Conservation (phyloP, 2,329 filamentous ascomycete species). For the Phyllosticta paracitricarpa region DNA sequence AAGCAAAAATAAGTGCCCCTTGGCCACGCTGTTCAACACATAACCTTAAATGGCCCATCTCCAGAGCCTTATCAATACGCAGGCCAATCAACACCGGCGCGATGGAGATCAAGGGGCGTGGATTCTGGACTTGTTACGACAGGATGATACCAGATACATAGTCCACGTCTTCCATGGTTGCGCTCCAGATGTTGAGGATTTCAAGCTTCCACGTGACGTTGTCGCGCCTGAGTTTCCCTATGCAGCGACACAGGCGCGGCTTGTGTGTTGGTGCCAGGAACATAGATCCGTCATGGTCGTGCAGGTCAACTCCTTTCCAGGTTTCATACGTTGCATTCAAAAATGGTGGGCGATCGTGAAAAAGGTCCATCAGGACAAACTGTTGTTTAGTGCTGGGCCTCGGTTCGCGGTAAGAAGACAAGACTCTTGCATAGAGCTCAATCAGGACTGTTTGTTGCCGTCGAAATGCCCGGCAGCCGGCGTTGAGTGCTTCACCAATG, state of each 20-base stretch:
- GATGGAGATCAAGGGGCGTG: not conserved
- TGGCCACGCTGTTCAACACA: not conserved
- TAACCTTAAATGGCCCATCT: not conserved
- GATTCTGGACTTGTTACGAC: not conserved
- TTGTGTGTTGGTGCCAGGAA: slow-evolving; percentile 30
- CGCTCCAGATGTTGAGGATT: slow-evolving; percentile 43
- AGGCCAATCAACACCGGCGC: not conserved
- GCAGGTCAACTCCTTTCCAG: slow-evolving; percentile 37
- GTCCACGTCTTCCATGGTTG: slow-evolving; percentile 44
- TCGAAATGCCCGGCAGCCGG: slow-evolving; percentile 37
- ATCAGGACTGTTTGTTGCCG: slow-evolving; percentile 42
- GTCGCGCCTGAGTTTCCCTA: slow-evolving; percentile 40
- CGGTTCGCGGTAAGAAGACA: slow-evolving; percentile 45
- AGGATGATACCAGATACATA: slow-evolving; percentile 37
- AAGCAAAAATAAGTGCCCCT: not conserved
- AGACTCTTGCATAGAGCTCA: slow-evolving; percentile 54
- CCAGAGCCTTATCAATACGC: not conserved
- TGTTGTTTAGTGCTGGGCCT: slow-evolving; percentile 39
- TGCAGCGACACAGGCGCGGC: slow-evolving; percentile 36
- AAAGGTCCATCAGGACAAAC: slow-evolving; percentile 56
- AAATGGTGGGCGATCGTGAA: slow-evolving; percentile 48
- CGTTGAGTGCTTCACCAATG: slow-evolving; percentile 49
- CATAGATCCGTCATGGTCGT: slow-evolving; percentile 31
- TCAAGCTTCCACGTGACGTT: slow-evolving; percentile 34
- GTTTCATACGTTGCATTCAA: slow-evolving; percentile 37